Conservation (phyloP, 2,329 filamentous ascomycete species). For the Thielaviopsis musarum region DNA sequence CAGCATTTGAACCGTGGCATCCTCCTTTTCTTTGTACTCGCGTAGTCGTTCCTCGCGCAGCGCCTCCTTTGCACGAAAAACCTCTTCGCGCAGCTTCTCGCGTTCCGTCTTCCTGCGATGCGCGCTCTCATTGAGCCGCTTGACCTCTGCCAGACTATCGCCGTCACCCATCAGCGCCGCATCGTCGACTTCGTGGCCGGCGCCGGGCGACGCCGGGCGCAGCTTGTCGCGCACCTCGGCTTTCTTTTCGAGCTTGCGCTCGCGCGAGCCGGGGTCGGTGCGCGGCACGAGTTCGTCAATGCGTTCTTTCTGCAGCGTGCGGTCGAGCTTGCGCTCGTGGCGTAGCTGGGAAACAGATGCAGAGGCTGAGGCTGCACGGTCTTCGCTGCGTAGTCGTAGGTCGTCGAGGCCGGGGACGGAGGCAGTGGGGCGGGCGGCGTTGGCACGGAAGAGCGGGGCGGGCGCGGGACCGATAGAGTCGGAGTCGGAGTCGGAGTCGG, state of each 20-base stretch:
- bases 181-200: conserved; percentile 46
- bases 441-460: conserved; percentile 18
- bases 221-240: conserved; percentile 58
- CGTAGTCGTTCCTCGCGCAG: conserved; percentile 65
- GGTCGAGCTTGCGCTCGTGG: conserved; percentile 45
- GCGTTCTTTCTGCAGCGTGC: conserved; percentile 48
- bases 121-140: conserved; percentile 44
- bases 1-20: conserved; percentile 69
- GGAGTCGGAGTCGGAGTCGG: conserved; percentile 10
- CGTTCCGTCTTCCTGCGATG: conserved; percentile 68
- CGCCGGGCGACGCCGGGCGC: conserved; percentile 47
- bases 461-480: conserved; percentile 10
- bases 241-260: conserved; percentile 76
- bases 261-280: conserved; percentile 65
- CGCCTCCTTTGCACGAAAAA: conserved; percentile 53
- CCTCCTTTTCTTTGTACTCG: conserved; percentile 59
- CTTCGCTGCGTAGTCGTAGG: conserved; percentile 43
- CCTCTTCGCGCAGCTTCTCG: conserved; percentile 68
- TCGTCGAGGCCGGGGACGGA: conserved; percentile 58
- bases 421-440: conserved; percentile 26
- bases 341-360: conserved; percentile 35
- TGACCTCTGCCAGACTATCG: conserved; percentile 49
- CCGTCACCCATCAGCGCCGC: conserved; percentile 62
- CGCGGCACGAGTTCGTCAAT: conserved; percentile 71
- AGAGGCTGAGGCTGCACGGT: conserved; percentile 30